Evolutionary conservation across 1,284 basidiomycete genomes (phyloP).

Genomic region (Cutaneotrichosporon sp.): DNA sequence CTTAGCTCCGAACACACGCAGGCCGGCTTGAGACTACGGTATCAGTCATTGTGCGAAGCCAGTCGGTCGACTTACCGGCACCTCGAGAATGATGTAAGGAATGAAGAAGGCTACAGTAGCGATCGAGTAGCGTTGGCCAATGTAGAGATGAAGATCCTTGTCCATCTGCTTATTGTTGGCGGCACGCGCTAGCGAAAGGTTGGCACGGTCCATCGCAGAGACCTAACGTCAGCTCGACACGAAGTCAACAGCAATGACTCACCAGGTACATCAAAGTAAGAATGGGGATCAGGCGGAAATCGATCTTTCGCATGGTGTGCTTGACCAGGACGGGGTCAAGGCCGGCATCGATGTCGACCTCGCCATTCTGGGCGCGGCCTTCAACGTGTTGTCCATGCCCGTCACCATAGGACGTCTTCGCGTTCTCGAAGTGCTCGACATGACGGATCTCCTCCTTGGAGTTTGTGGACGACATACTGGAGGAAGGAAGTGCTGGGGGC

Average conservation of each 20-base stretch:
- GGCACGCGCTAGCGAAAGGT: constrained; percentile 37
- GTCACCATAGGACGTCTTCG: background rate
- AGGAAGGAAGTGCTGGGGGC: too few species aligned
- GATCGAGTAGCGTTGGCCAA: constrained; percentile 44
- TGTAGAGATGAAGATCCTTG: constrained; percentile 7
- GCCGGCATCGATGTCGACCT: constrained; percentile 11
- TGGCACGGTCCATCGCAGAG: constrained; percentile 23
- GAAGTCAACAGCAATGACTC: background rate
- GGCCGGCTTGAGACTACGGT: constrained; percentile 24
- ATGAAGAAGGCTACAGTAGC: constrained; percentile 44
- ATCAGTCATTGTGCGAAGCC: constrained; percentile 34
- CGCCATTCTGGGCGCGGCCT: background rate
- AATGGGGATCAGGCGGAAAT: constrained; percentile 18
- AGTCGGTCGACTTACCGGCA: background rate
- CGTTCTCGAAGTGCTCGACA: constrained; percentile 3
- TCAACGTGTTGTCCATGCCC: background rate
- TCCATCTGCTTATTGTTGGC: constrained; percentile 26
- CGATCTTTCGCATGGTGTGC: constrained; percentile 11
- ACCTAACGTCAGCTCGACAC: constrained; percentile 3
- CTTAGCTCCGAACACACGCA: constrained; percentile 20
- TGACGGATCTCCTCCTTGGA: constrained; percentile 9
- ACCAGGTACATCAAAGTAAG: constrained; percentile 10
- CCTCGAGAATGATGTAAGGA: constrained; percentile 35
- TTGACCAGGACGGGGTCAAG: constrained; percentile 6
- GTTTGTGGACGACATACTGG: too few species aligned